These are phyloP conservation scores for Rhypophila decipiens DNA, from an alignment of 495 filamentous ascomycete genomes.

Conservation along the genomic window DNA sequence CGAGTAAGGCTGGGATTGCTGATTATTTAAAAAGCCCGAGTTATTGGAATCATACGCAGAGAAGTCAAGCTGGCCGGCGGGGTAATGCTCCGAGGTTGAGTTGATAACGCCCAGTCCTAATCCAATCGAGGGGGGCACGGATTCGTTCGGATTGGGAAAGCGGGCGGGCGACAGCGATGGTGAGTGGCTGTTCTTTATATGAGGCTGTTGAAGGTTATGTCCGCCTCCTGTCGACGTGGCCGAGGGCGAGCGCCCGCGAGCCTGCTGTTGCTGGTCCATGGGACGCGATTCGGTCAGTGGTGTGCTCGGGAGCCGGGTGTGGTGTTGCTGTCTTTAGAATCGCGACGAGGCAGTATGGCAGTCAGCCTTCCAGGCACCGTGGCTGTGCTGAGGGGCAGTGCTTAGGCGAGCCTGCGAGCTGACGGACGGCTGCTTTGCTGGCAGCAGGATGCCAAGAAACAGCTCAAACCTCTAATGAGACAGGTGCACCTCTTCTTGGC, in stretches of 20 bases:
- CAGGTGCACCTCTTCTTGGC: too few relatives aligned
- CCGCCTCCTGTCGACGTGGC: conserved; percentile 26
- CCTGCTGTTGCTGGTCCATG: conserved; percentile 44
- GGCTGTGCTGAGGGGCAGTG: conserved; percentile 35
- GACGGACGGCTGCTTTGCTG: conserved; percentile 15
- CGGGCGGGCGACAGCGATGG: conserved; percentile 43
- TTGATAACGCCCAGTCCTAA: conserved; percentile 41
- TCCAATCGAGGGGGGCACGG: conserved; percentile 30
- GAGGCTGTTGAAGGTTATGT: conserved; percentile 33
- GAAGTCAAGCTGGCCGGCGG: conserved; percentile 29
- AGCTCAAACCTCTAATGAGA: too few relatives aligned
- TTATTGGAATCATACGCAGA: conserved; percentile 27
- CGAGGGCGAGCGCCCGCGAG: conserved; percentile 43
- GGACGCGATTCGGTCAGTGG: conserved; percentile 11
- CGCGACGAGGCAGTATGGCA: conserved; percentile 27
- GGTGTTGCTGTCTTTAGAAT: conserved; percentile 37
- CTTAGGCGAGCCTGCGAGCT: conserved; percentile 22
- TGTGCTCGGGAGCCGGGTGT: conserved; percentile 5
- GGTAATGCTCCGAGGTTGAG: conserved; percentile 29
- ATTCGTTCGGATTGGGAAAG: conserved; percentile 36
- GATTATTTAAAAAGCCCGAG: conserved; percentile 31
- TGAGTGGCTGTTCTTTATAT: conserved; percentile 47
- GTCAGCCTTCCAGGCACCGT: conserved; percentile 30
- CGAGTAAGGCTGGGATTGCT: conserved; percentile 32
- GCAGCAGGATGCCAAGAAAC: conserved; percentile 7